phyloP scores from a whole-genome alignment of 192 early-diverging fungal genomes.

The Rhizoclosmatium sp. region DNA sequence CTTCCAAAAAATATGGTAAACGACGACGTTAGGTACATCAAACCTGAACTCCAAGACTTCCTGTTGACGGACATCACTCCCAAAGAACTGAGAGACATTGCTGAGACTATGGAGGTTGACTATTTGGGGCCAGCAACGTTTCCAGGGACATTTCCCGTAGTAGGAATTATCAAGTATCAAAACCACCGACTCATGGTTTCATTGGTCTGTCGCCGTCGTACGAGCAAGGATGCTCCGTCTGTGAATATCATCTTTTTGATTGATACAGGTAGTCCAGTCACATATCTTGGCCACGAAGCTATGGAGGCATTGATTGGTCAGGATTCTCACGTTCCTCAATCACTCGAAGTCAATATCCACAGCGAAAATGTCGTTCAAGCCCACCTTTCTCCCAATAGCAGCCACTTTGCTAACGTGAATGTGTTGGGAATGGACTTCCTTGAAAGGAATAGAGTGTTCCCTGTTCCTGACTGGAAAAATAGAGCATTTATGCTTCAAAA shows the following conservation, averaged over 20 bases:
- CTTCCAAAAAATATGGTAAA: no score
- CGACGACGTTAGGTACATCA: background rate
- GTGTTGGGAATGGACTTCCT: conserved; percentile 12
- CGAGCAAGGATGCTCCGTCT: background rate
- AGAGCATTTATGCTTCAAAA: no score
- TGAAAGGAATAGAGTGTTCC: background rate
- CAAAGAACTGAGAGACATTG: conserved; percentile 15
- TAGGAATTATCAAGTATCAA: background rate
- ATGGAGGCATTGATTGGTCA: background rate
- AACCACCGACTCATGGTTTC: conserved; percentile 11
- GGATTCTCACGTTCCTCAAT: conserved; percentile 3
- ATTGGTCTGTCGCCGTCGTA: conserved; percentile 14
- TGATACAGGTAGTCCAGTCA: background rate
- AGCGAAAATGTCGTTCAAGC: background rate
- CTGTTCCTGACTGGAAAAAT: no score
- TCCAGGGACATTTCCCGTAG: conserved; percentile 14
- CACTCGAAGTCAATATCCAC: background rate
- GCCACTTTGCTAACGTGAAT: conserved; percentile 14
- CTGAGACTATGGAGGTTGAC: background rate
- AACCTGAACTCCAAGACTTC: conserved; percentile 7
- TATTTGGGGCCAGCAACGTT: conserved; percentile 8
- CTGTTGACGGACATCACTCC: conserved; percentile 19
- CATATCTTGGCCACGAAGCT: background rate
- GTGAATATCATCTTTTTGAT: background rate
- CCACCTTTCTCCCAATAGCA: conserved; percentile 1